These are phyloP conservation scores for Cornus suecica DNA, from an alignment of 148 eudicot genomes.

Conservation along the genomic window DNA sequence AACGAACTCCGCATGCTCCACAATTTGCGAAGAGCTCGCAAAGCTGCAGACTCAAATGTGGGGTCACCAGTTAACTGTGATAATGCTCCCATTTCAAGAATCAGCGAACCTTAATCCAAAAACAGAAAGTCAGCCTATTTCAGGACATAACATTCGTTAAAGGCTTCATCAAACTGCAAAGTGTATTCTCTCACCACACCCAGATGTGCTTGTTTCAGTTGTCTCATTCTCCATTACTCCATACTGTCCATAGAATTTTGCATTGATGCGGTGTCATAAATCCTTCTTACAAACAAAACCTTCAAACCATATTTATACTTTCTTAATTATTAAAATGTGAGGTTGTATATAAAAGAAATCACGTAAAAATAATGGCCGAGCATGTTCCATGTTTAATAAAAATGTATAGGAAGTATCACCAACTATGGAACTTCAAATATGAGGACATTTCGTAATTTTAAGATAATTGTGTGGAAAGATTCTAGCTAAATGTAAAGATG, in stretches of 20 bases:
- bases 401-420: neutral
- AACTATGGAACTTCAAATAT: neutral
- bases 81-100: slow-evolving; percentile 97
- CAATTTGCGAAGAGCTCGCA: slow-evolving; percentile 81
- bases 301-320: slow-evolving; percentile 35
- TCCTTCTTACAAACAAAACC: slow-evolving; percentile 54
- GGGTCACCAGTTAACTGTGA: slow-evolving; percentile 90
- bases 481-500: neutral
- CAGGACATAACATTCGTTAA: slow-evolving; percentile 8
- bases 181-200: slow-evolving; percentile 62
- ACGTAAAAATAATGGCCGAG: neutral
- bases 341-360: slow-evolving; percentile 11
- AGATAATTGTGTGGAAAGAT: neutral
- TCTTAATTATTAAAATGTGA: slow-evolving; percentile 10
- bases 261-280: slow-evolving; percentile 50
- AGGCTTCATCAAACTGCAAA: slow-evolving; percentile 13
- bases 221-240: slow-evolving; percentile 96
- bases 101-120: slow-evolving; percentile 67
- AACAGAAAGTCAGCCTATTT: slow-evolving; percentile 25
- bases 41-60: slow-evolving; percentile 77
- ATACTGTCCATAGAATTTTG: slow-evolving; percentile 76
- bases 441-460: neutral
- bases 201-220: slow-evolving; percentile 97
- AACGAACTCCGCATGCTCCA: slow-evolving; percentile 98
- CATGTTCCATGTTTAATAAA: neutral